These are phyloP conservation scores for Pestalotiopsis sp. DNA, from an alignment of 2,329 filamentous ascomycete species.

Conservation along the genomic window DNA sequence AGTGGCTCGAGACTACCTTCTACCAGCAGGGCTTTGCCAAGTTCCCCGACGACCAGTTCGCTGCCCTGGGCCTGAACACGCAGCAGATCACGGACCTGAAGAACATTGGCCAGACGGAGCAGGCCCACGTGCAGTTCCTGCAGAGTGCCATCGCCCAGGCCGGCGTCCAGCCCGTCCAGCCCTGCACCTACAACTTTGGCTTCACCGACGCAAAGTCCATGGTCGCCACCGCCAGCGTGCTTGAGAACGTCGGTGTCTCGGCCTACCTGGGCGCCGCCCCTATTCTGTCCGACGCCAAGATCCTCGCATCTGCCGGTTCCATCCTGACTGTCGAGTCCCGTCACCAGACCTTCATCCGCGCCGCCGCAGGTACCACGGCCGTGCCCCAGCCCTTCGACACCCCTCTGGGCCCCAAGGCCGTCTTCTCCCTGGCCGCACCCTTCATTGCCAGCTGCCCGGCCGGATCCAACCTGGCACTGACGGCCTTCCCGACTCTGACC, in stretches of 20 bases:
- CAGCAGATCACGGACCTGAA: conserved; percentile 62
- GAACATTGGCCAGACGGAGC: conserved; percentile 64
- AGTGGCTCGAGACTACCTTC: conserved; percentile 74
- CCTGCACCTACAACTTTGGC: conserved; percentile 74
- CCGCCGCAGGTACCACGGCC: conserved; percentile 57
- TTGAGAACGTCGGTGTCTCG: conserved; percentile 76
- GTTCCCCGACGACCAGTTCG: conserved; percentile 68
- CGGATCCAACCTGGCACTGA: conserved; percentile 65
- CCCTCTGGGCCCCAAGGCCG: conserved; percentile 66
- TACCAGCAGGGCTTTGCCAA: conserved; percentile 72
- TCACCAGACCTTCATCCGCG: conserved; percentile 74
- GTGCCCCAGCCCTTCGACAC: conserved; percentile 73
- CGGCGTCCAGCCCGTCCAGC: conserved; percentile 66
- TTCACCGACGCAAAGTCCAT: conserved; percentile 68
- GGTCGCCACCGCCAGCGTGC: conserved; percentile 69
- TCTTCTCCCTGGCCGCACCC: conserved; percentile 73
- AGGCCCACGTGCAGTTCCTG: conserved; percentile 62
- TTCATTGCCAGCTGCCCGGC: conserved; percentile 74
- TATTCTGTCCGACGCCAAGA: conserved; percentile 58
- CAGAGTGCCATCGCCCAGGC: conserved; percentile 62
- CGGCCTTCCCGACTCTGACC: conserved; percentile 62
- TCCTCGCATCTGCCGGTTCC: conserved; percentile 68
- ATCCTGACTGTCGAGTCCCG: conserved; percentile 76
- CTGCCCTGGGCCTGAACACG: conserved; percentile 59
- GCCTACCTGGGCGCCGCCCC: conserved; percentile 74